Conservation (phyloP, 1,139 yeast genomes). For the Pichia sp. region DNA sequence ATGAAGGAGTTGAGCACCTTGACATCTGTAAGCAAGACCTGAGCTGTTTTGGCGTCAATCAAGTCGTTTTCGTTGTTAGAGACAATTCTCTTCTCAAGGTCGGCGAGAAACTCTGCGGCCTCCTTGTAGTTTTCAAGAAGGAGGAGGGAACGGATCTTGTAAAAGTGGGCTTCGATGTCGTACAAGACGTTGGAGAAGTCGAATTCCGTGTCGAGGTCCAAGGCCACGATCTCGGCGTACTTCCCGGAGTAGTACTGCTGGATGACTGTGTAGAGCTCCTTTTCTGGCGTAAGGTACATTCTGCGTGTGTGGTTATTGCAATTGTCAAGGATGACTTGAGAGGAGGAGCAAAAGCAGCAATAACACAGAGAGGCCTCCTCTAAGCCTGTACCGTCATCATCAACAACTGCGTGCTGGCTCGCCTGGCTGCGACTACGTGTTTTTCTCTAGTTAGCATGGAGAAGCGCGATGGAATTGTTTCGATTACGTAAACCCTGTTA, state of each 20-base stretch:
- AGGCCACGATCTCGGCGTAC: conserved; percentile 15
- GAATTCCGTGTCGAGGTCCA: conserved; percentile 21
- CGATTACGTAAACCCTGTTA: conserved; percentile 4
- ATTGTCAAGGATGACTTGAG: background rate
- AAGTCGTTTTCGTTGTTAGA: conserved; percentile 1
- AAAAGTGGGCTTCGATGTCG: conserved; percentile 20
- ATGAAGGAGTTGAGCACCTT: conserved; percentile 11
- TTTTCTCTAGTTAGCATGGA: background rate
- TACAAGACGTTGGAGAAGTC: conserved; percentile 22
- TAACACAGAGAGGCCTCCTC: too few species aligned
- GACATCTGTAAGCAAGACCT: conserved; percentile 14
- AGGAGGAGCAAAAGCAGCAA: background rate
- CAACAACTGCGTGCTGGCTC: too few species aligned
- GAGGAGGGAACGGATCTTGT: conserved; percentile 19
- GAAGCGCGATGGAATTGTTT: background rate
- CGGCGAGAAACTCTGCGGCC: conserved; percentile 3
- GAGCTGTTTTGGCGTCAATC: conserved; percentile 15
- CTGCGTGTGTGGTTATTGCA: background rate
- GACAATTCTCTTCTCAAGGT: background rate
- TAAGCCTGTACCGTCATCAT: too few species aligned
- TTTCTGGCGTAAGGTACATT: conserved; percentile 24
- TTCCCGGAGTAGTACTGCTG: conserved; percentile 23
- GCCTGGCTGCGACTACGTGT: background rate
- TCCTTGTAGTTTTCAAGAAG: conserved; percentile 8
- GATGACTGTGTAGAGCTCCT: conserved; percentile 23